Evolutionary conservation across 2,329 filamentous ascomycete species (phyloP), one percentile per base, ranked within the genome.

Genomic region (Acrocalymma vagum): DNA sequence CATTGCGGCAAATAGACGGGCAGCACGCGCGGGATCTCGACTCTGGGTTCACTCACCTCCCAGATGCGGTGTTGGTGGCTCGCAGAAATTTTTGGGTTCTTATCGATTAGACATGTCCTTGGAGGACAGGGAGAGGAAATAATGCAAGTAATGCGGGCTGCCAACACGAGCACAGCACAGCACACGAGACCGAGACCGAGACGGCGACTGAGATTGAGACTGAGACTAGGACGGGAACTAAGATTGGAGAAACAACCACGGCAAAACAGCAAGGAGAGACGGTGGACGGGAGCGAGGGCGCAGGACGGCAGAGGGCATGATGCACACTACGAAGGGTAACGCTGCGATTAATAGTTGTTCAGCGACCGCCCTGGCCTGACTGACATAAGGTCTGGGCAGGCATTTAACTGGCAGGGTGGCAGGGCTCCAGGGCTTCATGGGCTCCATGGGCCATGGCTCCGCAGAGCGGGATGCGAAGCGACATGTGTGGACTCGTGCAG

Each of bases 51-150:
- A 55, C 53, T 51, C 38, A 56, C 53, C 48, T 57, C 39, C 38
- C 29, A 42, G 46, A 45, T 50, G 51, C 45, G 49, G 50, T 49
- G 54, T 51, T 61, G 56, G 50, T 50, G 42, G 39, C 36, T 44
- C 42, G 46, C 49, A 48, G 31, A 48, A 35, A 41, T 47, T 48
- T 53, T 55, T 38, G 26, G 31, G 28, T 11, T 33, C 46, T 51
- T 63, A 62, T 63, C 60, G 60, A 63, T 62, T 58, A 54, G 47
- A 41, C 14, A 16, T 6, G 17, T 26, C 10, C n/a, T n/a, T n/a
- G 3, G 30, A 35, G 14, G 29, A 29, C 28, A 29, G 13, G 28
- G 24, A n/a, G 16, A 14, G 28, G 28, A 9, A n/a, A n/a, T n/a
- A n/a, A n/a, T n/a, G n/a, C n/a, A n/a, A n/a, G n/a, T n/a, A n/a